phyloP scores from a whole-genome alignment of 768 basidiomycete species.

The Amanita jacksonii region DNA sequence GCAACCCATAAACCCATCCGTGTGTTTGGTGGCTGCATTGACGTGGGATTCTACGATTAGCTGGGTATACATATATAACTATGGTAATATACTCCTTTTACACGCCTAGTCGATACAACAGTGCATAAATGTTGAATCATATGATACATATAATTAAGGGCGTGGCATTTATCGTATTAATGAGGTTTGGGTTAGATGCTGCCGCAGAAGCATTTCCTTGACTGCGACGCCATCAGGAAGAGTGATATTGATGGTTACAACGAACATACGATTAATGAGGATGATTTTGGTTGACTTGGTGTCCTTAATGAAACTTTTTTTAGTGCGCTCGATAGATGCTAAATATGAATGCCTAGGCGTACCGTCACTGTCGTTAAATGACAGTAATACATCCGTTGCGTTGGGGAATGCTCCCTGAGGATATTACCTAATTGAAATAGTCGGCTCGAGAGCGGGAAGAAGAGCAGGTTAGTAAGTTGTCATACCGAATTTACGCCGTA shows the following conservation, averaged over 20 bases:
- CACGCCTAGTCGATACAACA: too few species aligned
- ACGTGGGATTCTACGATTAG: too few species aligned
- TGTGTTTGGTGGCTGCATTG: too few species aligned
- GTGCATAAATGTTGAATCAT: too few species aligned
- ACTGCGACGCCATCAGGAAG: slow-evolving; percentile 19
- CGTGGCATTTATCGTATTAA: slow-evolving; percentile 27
- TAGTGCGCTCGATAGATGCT: not conserved
- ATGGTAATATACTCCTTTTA: too few species aligned
- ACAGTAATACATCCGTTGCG: slow-evolving; percentile 46
- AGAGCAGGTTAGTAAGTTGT: slow-evolving; percentile 8
- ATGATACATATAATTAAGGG: too few species aligned
- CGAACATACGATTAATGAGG: slow-evolving; percentile 31
- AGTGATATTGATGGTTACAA: not conserved
- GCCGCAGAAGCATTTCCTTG: slow-evolving; percentile 37
- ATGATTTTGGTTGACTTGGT: slow-evolving; percentile 46
- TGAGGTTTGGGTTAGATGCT: slow-evolving; percentile 30
- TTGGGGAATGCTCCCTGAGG: slow-evolving; percentile 32
- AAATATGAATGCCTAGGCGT: slow-evolving; percentile 13
- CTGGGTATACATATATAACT: too few species aligned
- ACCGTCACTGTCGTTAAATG: slow-evolving; percentile 65
- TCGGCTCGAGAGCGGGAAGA: not conserved
- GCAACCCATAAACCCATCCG: too few species aligned
- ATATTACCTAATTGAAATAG: slow-evolving; percentile 26
- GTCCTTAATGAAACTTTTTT: slow-evolving; percentile 30
- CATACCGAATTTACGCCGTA: slow-evolving; percentile 37